Evolutionary conservation across 805 yeast genomes (phyloP), one percentile per base, ranked within the genome.

Genomic region (Yarrowia sp.): DNA sequence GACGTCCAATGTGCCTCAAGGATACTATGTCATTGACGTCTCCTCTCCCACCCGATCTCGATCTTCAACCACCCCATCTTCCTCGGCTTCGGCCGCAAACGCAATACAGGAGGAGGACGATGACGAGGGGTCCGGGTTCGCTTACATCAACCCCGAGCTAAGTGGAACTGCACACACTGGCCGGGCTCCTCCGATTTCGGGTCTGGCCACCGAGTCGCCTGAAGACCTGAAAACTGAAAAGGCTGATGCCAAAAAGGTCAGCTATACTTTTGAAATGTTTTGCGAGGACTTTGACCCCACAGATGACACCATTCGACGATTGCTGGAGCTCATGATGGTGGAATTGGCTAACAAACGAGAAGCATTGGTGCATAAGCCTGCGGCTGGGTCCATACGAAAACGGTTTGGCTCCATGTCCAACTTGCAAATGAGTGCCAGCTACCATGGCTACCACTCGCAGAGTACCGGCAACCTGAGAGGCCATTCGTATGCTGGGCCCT

Each of bases 41-140:
- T 35, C 55, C 3, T 55, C 61, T 13, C 47, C 61, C 13, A 22
- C 47, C 8, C 61, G 47, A 31, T 55, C 61, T 38, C 61, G 47
- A 31, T 55, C 61, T 38, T 41, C 61, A 3, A 55, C 61, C 18
- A 55, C 61, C 28, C 47, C 61, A 5, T 55, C 61, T 39, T 55
- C 61, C 11, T 39, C 61, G 47, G 61, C 47, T 7, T 28, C 61
- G 38, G 47, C 38, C 32, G 47, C 47, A 14, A 55, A 55, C 61
- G 61, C 61, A 41, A 55, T 55, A 55, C 51, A 58, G 13, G 64
- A 58, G 64, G 64, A 58, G 51, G 62, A 55, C 8, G 62, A 53
- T 38, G 50, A 42, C 35, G 51, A 58, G 51, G 64, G 64, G 33
- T 58, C 64, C n/a, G 64, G 51, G 18, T 58, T 58, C 22, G 64